Base-by-base conservation (phyloP, 2,329 filamentous ascomycete genomes). In the Paraphoma chrysanthemicola region DNA sequence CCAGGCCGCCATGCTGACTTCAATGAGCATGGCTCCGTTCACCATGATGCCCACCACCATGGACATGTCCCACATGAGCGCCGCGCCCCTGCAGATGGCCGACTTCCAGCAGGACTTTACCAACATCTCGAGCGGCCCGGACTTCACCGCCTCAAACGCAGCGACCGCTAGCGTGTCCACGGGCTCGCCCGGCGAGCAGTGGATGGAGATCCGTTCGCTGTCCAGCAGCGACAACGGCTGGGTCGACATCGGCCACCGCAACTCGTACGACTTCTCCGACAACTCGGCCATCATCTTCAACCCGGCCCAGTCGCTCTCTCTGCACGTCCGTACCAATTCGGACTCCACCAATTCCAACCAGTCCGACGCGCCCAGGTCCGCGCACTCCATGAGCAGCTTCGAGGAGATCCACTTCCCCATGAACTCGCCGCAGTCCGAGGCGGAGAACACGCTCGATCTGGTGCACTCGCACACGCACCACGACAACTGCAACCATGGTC, bases 161-260 rank as follows among this genome's bases (percentile, higher is more conserved):
- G 54, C 63, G 18, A 58, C 63, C 8, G 71, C 76, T 16, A 81
- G 78, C 60, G 69, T 81, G 9, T 74, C 77, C 10, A 79, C 77
- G 73, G 88, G 86, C 69, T 93, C 91, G 38, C 91, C 91, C 1
- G 91, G 89, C 1, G 89, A 90, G 67, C 91, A 89, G 30, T 93
- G 92, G 75, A 81, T 97, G 45, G 93, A 97, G 77, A 91, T 96
- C 33, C 81, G 94, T 48, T 97, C 94, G 6, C 81, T 97, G 43
- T 92, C 92, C n/a, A 85, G 85, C 63, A 91, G 90, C 70, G 93
- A 96, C 67, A 91, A 93, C 67, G 91, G 92, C 55, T 98, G 93
- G 93, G 88, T 87, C 48, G 86, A 90, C 64, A 88, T 97, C 54
- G 63, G 66, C 29, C 71, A 74, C 60, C 88, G 88, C 57, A 88